Conservation (phyloP, 495 filamentous ascomycete genomes). For the Aspergillus diversus region DNA sequence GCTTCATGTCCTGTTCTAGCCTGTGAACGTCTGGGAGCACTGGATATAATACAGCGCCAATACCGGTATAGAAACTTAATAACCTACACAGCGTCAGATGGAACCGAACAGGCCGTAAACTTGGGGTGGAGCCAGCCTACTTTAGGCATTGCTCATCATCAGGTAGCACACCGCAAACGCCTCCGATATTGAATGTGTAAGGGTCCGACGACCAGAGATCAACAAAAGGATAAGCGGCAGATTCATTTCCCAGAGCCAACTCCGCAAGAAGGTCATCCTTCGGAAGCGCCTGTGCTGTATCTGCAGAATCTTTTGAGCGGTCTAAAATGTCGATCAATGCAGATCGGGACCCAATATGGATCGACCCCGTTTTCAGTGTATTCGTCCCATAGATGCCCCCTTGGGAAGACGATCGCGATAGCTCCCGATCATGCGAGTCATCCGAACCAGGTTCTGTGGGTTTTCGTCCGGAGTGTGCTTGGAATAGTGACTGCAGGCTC, state of each 20-base stretch:
- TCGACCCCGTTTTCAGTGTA: constrained; percentile 45
- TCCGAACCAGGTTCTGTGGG: constrained; percentile 24
- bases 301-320: constrained; percentile 42
- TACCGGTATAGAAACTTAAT: constrained; percentile 74
- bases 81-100: constrained; percentile 48
- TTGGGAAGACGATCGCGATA: constrained; percentile 27
- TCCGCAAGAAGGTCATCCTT: constrained; percentile 79
- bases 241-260: constrained; percentile 78
- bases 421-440: constrained; percentile 11
- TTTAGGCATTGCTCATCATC: constrained; percentile 62
- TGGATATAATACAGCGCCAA: constrained; percentile 77
- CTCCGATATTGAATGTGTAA: constrained; percentile 68
- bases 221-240: constrained; percentile 76
- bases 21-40: constrained; percentile 71
- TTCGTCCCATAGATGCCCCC: constrained; percentile 56
- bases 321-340: constrained; percentile 56
- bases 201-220: constrained; percentile 68
- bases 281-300: constrained; percentile 59
- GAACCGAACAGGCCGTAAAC: not conserved
- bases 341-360: constrained; percentile 61
- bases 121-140: constrained; percentile 39
- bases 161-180: constrained; percentile 69
- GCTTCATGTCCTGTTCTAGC: constrained; percentile 66
- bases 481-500: constrained; percentile 43
- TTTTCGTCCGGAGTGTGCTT: constrained; percentile 35